Conservation (phyloP, 495 filamentous ascomycete species). For the Bacidia rubella region DNA sequence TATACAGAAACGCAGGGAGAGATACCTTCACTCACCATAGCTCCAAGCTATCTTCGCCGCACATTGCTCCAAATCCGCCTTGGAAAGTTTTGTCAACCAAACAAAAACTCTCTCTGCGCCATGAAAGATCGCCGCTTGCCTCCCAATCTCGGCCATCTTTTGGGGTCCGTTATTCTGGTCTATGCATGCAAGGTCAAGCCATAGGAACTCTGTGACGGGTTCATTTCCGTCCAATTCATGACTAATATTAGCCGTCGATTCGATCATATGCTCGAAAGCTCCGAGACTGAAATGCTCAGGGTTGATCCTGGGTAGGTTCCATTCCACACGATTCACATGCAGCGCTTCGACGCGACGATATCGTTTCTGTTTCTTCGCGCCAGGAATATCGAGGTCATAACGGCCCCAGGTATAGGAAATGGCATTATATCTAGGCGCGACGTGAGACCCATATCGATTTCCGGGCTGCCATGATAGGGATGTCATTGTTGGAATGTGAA, state of each 20-base stretch:
- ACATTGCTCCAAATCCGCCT: neutral
- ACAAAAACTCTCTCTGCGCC: neutral
- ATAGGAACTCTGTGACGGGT: neutral
- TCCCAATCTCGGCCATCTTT: neutral
- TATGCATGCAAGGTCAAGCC: slow-evolving; percentile 5
- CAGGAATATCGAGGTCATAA: neutral
- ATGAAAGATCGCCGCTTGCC: slow-evolving; percentile 1
- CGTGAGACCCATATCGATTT: neutral
- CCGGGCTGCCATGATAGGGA: neutral
- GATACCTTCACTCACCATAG: neutral
- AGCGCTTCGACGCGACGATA: neutral
- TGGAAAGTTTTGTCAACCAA: neutral
- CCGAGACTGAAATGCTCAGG: neutral
- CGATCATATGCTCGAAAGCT: neutral
- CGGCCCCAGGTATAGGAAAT: slow-evolving; percentile 5
- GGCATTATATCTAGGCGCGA: neutral
- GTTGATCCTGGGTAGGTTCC: neutral
- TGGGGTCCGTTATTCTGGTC: neutral
- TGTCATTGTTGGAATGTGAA: slow-evolving; percentile 4
- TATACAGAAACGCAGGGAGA: neutral
- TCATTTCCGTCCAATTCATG: neutral
- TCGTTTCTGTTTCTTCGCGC: neutral
- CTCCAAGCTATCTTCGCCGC: neutral
- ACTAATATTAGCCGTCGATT: neutral
- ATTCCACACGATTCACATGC: neutral